A percentile compares a stretch with the other conserved stretches of the same genome.
Evolutionary conservation across 345 rosid species (phyloP).

Genomic region (Balakata baccata): DNA sequence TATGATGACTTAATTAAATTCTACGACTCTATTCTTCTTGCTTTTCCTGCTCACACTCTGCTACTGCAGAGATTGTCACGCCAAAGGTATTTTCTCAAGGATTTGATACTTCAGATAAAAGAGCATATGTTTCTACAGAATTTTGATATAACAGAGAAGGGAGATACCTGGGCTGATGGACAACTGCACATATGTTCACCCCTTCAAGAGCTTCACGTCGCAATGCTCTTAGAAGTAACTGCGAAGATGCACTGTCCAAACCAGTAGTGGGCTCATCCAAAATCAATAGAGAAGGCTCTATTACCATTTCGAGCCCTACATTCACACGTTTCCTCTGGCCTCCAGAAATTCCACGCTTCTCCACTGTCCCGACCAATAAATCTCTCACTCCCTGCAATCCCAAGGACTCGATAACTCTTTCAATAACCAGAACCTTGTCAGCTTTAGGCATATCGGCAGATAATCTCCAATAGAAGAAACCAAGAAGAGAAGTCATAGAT

Average conservation of each 20-base stretch:
- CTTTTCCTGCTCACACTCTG: not conserved
- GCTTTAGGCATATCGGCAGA: constrained; percentile 75
- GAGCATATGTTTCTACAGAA: not conserved
- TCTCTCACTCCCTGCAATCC: constrained; percentile 80
- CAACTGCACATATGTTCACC: constrained; percentile 80
- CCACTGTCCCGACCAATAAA: constrained; percentile 86
- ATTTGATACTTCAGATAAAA: not conserved
- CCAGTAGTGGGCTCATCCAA: constrained; percentile 93
- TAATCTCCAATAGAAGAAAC: constrained; percentile 44
- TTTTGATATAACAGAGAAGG: not conserved
- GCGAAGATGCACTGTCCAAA: constrained; percentile 83
- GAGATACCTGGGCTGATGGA: constrained; percentile 87
- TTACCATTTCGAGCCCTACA: constrained; percentile 90
- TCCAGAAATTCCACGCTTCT: constrained; percentile 86
- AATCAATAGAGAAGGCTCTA: constrained; percentile 90
- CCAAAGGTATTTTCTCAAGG: not conserved
- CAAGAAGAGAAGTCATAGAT: constrained; percentile 6
- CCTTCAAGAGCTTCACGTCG: constrained; percentile 92
- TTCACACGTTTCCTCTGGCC: constrained; percentile 94
- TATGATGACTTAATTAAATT: not conserved
- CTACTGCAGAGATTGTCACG: not conserved
- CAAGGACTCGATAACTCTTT: constrained; percentile 85
- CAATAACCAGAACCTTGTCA: constrained; percentile 80
- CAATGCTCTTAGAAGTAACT: constrained; percentile 73
- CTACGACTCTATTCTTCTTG: not conserved